Evolutionary conservation across 345 rosid species (phyloP).

Genomic region (Heritiera littoralis): DNA sequence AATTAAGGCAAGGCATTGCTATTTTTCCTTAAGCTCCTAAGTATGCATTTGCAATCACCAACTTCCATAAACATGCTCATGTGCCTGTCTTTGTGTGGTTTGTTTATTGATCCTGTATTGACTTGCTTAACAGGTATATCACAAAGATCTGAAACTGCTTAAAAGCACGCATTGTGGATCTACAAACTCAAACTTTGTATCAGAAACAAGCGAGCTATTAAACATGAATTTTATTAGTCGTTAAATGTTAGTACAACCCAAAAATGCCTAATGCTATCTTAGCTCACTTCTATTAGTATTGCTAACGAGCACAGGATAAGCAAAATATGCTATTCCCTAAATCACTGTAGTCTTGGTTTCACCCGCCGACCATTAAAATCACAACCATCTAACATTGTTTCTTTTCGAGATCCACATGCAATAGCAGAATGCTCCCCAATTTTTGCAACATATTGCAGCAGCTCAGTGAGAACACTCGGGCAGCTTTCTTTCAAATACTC

Average conservation of each 20-base stretch:
- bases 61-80: no score
- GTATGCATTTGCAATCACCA: no score
- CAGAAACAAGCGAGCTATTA: conserved; percentile 21
- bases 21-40: no score
- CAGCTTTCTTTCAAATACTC: conserved; percentile 64
- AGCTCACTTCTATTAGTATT: conserved; percentile 12
- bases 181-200: no score
- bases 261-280: conserved; percentile 30
- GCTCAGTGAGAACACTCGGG: conserved; percentile 57
- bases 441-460: conserved; percentile 57
- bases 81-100: not conserved
- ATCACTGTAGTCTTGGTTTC: conserved; percentile 68
- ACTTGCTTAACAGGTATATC: not conserved
- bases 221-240: conserved; percentile 1
- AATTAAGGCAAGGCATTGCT: no score
- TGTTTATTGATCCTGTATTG: not conserved
- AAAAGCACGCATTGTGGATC: not conserved
- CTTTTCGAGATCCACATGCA: conserved; percentile 45
- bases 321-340: conserved; percentile 14
- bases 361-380: conserved; percentile 67
- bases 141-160: not conserved
- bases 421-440: conserved; percentile 54
- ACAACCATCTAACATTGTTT: conserved; percentile 48
- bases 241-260: conserved; percentile 29
- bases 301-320: not conserved